Evolutionary conservation across 129 eudicot species (phyloP), one percentile per base, ranked within the genome.

Genomic region (Saussurea involucrata): DNA sequence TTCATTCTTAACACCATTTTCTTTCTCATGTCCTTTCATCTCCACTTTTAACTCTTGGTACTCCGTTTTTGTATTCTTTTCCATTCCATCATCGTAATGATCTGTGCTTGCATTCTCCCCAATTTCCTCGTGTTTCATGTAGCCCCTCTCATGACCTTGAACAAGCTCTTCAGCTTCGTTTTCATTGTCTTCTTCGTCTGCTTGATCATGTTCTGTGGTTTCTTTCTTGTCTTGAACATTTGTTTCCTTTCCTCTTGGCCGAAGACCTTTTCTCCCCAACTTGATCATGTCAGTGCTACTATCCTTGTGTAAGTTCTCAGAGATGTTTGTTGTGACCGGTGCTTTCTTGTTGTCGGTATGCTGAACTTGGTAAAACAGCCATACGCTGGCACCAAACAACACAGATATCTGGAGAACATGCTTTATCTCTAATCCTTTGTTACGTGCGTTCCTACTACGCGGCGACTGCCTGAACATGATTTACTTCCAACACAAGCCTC

Each of bases 321-420:
- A 73, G 63, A 79, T 27, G 2, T 64, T 66, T 12, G 80, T 21
- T 24, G 25, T 71, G 22, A 78, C 61, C 6, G 77, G 63, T 36
- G 29, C 24, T 42, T 80, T 85, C 84, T 88, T 88, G 55, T 53
- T 78, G 8, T 84, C 85, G 0, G 96, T 88, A 44, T 88, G 90
- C 78, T 88, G 95, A 61, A 90, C 86, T 66, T 88, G 98, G 72
- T 93, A 93, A 7, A 93, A 89, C 65, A 93, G 76, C 95, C 97
- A 90, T 37, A 93, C 28, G 61, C 92, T 76, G 53, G 90, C 87
- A 24, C 88, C 95, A n/a, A 88, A 58, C 67, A 93, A 77, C 31
- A 87, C 12, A 36, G 84, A 68, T 33, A 90, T 49, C 31, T 88
- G 95, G 24, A 90, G 66, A 60, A 84, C 96, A 77, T 85, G 96